These are phyloP conservation scores for Serendipita sp. DNA, from an alignment of 768 basidiomycete species.

Conservation along the genomic window DNA sequence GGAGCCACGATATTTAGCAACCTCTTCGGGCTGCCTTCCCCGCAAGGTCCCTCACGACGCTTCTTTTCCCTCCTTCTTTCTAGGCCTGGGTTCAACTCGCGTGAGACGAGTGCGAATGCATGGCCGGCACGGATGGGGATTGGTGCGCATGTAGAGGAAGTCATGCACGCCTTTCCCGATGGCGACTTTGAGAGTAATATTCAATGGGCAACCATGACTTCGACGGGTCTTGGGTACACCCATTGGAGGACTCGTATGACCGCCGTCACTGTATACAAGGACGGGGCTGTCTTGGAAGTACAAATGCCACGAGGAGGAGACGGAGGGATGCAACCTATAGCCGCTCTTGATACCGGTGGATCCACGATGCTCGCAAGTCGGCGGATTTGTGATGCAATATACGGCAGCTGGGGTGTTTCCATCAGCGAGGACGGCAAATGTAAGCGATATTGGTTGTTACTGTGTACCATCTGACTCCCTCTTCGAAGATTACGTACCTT, in stretches of 20 bases:
- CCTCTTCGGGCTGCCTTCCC: slow-evolving; percentile 45
- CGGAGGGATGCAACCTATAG: slow-evolving; percentile 35
- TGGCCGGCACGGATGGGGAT: slow-evolving; percentile 47
- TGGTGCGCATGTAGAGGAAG: slow-evolving; percentile 40
- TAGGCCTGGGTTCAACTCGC: not conserved
- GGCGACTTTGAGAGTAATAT: not conserved
- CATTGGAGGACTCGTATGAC: slow-evolving; percentile 6
- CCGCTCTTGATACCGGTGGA: slow-evolving; percentile 58
- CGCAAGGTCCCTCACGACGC: slow-evolving; percentile 18
- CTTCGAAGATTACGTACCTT: slow-evolving; percentile 54
- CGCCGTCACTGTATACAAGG: not conserved
- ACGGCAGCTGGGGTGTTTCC: slow-evolving; percentile 53
- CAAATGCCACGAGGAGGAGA: not conserved
- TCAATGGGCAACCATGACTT: not conserved
- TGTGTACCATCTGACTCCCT: not conserved
- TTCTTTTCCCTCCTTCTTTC: not conserved
- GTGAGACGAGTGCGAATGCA: not conserved
- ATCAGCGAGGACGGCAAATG: slow-evolving; percentile 39
- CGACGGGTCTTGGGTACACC: not conserved
- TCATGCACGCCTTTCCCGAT: not conserved
- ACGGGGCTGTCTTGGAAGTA: not conserved
- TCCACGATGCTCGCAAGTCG: slow-evolving; percentile 49
- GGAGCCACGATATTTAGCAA: slow-evolving; percentile 57
- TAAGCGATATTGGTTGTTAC: slow-evolving; percentile 23
- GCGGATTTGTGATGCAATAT: slow-evolving; percentile 54